Percentiles rank a stretch among this genome's conserved stretches.
Conservation (phyloP, 169 alveolate species). For the Amoebophrya sp. region DNA sequence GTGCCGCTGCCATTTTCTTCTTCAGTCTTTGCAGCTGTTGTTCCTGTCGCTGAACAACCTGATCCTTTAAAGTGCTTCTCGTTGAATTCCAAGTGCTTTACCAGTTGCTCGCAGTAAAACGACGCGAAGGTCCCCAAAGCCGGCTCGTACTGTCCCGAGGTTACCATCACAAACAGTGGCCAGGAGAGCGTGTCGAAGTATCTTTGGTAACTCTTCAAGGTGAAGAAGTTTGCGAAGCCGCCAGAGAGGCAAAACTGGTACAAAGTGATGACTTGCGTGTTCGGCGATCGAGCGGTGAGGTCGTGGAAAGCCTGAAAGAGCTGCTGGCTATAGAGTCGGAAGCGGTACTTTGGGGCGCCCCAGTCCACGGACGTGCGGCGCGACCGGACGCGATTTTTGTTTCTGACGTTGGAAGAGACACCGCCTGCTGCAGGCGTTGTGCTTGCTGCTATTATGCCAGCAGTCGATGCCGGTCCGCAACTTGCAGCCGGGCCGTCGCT, state of each 20-base stretch:
- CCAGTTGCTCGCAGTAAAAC: not conserved
- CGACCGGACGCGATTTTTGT: too few species aligned
- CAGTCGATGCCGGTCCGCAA: too few species aligned
- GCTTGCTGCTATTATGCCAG: too few species aligned
- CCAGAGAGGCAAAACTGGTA: slow-evolving; percentile 5
- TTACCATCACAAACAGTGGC: not conserved
- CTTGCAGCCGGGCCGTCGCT: too few species aligned
- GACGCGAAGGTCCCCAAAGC: not conserved
- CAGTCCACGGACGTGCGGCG: not conserved
- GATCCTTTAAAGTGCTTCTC: not conserved
- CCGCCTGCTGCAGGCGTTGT: too few species aligned
- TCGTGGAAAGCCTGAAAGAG: slow-evolving; percentile 9
- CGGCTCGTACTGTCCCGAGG: not conserved
- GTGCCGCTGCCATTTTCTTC: too few species aligned
- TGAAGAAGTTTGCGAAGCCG: not conserved
- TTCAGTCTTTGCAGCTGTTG: too few species aligned
- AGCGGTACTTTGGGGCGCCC: not conserved
- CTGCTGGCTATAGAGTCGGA: not conserved
- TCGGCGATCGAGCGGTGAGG: not conserved
- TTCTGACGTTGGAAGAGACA: too few species aligned
- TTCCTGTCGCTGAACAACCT: too few species aligned
- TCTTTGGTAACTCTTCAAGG: not conserved
- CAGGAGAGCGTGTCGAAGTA: slow-evolving; percentile 16
- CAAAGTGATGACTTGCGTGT: not conserved
- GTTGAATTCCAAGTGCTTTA: not conserved